Conservation (phyloP, 129 eudicot species). For the Flaveria sonorensis region DNA sequence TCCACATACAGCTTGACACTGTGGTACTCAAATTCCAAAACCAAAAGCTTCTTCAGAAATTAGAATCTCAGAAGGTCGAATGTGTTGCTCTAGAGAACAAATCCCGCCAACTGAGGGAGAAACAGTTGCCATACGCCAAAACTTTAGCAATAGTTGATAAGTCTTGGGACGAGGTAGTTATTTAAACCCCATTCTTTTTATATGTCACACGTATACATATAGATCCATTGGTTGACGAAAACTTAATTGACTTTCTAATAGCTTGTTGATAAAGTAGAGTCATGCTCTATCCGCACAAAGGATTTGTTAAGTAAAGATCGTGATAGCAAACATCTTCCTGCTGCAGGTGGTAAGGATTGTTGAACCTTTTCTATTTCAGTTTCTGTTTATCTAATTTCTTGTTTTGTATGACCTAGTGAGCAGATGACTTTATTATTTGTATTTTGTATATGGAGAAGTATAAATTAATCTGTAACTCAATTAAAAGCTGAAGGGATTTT, state of each 20-base stretch:
- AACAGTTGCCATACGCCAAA: slow-evolving; percentile 59
- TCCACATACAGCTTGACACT: slow-evolving; percentile 64
- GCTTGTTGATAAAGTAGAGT: slow-evolving; percentile 72
- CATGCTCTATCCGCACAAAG: slow-evolving; percentile 52
- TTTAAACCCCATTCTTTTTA: slow-evolving; percentile 10
- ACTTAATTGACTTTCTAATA: slow-evolving; percentile 25
- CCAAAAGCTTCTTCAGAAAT: slow-evolving; percentile 77
- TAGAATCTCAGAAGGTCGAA: slow-evolving; percentile 84
- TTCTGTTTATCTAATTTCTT: neutral
- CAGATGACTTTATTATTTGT: neutral
- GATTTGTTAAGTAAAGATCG: slow-evolving; percentile 25
- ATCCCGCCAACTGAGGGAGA: slow-evolving; percentile 54
- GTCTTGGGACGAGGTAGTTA: slow-evolving; percentile 76
- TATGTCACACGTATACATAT: slow-evolving; percentile 13
- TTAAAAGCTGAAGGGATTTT: neutral
- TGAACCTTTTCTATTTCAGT: slow-evolving; percentile 12
- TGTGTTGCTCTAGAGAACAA: slow-evolving; percentile 59
- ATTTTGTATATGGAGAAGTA: neutral
- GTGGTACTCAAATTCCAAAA: slow-evolving; percentile 89
- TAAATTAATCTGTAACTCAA: neutral
- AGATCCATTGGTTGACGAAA: slow-evolving; percentile 11
- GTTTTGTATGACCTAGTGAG: neutral
- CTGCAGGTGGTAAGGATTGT: slow-evolving; percentile 44
- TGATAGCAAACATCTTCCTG: slow-evolving; percentile 39
- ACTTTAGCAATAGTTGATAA: slow-evolving; percentile 52